Evolutionary conservation across 257 asterid genomes (phyloP), one percentile per base, ranked within the genome.

Genomic region (Paraleonurus japonicus): DNA sequence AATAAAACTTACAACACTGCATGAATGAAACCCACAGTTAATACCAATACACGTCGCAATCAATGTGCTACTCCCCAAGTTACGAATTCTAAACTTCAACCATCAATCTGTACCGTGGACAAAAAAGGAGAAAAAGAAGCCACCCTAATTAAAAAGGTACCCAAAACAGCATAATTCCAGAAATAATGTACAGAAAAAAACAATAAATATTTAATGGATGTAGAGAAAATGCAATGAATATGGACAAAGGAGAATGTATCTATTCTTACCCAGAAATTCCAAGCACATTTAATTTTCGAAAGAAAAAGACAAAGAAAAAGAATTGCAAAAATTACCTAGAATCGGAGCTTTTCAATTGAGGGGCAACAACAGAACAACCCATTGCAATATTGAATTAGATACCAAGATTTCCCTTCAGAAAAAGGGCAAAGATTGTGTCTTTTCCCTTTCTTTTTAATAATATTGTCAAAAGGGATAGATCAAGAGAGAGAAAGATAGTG

Each of bases 61-160:
- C 6, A 51, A 51, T 62, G 57, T 39, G 55, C 68, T 76, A 76
- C 17, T 72, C 22, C 80, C 61, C 76, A 33, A 73, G 65, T 66
- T 73, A 75, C 66, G 69, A 66, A 83, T 23, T 73, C 79, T 67
- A 63, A 16, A 57, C 74, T 24, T 66, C 73, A 75, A 79, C 74
- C 85, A 74, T 76, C 82, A 80, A 80, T 82, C 91, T 87, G 89
- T 37, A 64, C 27, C 8, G 35, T 8, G 22, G 39, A 43, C 41
- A 70, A 43, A 55, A 43, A 45, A n/a, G 30, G 69, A 55, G 7
- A 41, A 55, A 32, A 54, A 12, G 24, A 65, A 55, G 8, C 39
- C 7, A 69, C 3, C 45, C 20, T 12, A 64, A 76, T 23, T 45
- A 27, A 76, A 61, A 23, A 48, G 53, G 74, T 51, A 73, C 55